A percentile compares a stretch with the other conserved stretches of the same genome.
phyloP scores from a whole-genome alignment of 768 basidiomycete genomes.

The Holtermanniella nyarrowii region DNA sequence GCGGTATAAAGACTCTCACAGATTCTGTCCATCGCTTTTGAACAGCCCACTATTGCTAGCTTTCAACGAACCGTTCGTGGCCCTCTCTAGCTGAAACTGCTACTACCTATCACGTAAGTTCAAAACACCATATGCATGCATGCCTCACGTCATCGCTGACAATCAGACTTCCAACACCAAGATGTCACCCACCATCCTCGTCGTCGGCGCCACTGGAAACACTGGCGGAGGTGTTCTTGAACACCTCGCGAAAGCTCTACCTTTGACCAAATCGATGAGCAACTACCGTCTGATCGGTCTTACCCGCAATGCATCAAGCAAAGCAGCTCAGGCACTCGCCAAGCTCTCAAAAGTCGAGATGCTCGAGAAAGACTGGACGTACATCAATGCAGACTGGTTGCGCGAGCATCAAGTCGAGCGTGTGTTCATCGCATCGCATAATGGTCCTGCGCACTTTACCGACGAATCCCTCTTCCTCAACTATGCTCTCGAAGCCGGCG shows the following conservation, averaged over 20 bases:
- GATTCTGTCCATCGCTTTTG: too few species aligned
- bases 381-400: slow-evolving; percentile 13
- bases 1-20: too few species aligned
- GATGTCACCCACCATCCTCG: slow-evolving; percentile 13
- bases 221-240: slow-evolving; percentile 11
- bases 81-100: too few species aligned
- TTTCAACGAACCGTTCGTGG: too few species aligned
- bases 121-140: too few species aligned
- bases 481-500: slow-evolving; percentile 11
- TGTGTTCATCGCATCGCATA: slow-evolving; percentile 15
- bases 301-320: slow-evolving; percentile 4
- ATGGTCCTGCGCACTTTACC: slow-evolving; percentile 7
- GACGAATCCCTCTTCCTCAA: slow-evolving; percentile 15
- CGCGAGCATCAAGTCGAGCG: slow-evolving; percentile 5
- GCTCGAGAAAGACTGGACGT: slow-evolving; percentile 3
- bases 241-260: slow-evolving; percentile 3
- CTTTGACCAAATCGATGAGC: neutral
- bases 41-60: too few species aligned
- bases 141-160: too few species aligned
- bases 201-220: slow-evolving; percentile 18
- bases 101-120: too few species aligned
- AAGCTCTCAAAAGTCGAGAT: slow-evolving; percentile 7
- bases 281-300: slow-evolving; percentile 10
- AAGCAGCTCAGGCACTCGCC: slow-evolving; percentile 6
- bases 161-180: too few species aligned